Conservation (phyloP, 441 rosid genomes). For the Adansonia gregorii region DNA sequence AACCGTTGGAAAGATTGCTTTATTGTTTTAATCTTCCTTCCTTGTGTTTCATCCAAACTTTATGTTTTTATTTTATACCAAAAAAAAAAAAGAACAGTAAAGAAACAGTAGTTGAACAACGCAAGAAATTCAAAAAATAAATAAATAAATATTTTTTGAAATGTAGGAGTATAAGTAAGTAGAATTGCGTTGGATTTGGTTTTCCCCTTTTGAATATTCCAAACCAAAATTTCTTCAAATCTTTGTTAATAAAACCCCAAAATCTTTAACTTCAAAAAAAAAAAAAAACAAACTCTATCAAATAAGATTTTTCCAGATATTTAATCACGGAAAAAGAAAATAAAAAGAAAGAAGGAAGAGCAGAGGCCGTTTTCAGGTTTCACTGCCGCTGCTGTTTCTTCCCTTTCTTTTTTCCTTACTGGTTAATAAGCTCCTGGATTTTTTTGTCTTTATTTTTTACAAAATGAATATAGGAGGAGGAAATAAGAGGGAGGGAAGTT, state of each 20-base stretch:
- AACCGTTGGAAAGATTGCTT: background rate
- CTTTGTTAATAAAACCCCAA: background rate
- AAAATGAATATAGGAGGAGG: background rate
- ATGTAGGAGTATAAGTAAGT: background rate
- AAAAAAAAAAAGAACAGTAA: background rate
- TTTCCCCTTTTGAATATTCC: background rate
- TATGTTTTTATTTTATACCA: background rate
- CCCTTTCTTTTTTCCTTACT: background rate
- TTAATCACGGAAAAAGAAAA: background rate
- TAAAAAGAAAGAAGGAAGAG: background rate
- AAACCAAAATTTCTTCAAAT: background rate
- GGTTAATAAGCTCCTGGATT: background rate
- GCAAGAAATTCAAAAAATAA: background rate
- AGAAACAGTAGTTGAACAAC: slow-evolving; percentile 3
- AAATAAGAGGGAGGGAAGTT: background rate
- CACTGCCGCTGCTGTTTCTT: background rate
- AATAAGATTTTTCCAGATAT: background rate
- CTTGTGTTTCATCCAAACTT: background rate
- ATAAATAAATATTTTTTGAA: background rate
- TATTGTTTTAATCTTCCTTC: background rate
- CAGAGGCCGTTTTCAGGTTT: slow-evolving; percentile 23
- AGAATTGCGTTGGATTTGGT: background rate
- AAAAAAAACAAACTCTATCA: background rate
- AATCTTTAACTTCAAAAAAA: background rate
- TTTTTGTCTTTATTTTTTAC: background rate